phyloP scores from a whole-genome alignment of 352 stramenopile genomes.

The Pythium myriotylum region DNA sequence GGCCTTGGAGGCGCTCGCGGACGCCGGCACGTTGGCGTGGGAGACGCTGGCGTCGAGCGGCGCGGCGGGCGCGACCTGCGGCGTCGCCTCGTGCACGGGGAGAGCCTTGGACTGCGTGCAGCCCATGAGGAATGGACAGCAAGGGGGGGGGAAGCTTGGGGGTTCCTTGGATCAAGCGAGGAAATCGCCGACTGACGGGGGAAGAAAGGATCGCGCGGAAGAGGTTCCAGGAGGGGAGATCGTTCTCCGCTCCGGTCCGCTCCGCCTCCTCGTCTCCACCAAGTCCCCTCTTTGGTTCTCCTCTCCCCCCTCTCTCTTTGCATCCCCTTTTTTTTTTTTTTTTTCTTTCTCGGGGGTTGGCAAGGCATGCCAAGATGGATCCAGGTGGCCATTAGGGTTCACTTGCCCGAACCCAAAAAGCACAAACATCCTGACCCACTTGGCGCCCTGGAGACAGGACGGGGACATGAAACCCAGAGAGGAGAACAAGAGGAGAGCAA shows the following conservation, averaged over 20 bases:
- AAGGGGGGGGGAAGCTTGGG: slow-evolving; percentile 1
- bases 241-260: no score
- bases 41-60: not conserved
- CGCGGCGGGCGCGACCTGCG: not conserved
- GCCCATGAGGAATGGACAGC: slow-evolving; percentile 39
- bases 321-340: not conserved
- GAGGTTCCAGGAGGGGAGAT: no score
- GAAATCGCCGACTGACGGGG: slow-evolving; percentile 17
- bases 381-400: slow-evolving; percentile 20
- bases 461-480: no score
- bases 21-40: not conserved
- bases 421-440: slow-evolving; percentile 7
- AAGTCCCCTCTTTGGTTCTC: not conserved
- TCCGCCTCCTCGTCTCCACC: no score
- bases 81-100: slow-evolving; percentile 11
- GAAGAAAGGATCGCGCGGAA: not conserved
- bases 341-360: slow-evolving; percentile 4
- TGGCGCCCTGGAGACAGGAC: slow-evolving; percentile 8
- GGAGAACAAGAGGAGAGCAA: no score
- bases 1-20: slow-evolving; percentile 4
- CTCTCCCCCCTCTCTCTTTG: slow-evolving; percentile 2
- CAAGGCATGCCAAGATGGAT: slow-evolving; percentile 1
- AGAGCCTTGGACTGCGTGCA: slow-evolving; percentile 64
- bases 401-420: slow-evolving; percentile 12
- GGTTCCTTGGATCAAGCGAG: slow-evolving; percentile 5